Conservation (phyloP, 2,329 filamentous ascomycete species). For the Xylariaceae sp. region DNA sequence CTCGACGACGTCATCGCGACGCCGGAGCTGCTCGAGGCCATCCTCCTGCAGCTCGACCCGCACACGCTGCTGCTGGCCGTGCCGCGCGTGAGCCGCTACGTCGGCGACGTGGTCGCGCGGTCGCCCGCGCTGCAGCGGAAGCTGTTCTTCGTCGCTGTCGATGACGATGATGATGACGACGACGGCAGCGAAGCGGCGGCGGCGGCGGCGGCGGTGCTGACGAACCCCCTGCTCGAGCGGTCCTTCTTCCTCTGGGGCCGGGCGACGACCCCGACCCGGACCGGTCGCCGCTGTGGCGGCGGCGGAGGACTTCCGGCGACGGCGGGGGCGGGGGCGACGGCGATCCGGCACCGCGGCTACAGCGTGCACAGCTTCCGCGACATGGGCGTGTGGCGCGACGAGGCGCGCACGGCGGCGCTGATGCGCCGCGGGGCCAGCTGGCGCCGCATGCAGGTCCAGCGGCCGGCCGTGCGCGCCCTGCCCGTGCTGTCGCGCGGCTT, state of each 20-base stretch:
- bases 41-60: slow-evolving; percentile 5
- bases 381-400: slow-evolving; percentile 1
- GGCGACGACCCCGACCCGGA: no score
- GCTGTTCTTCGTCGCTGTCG: slow-evolving; percentile 7
- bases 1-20: no score
- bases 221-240: neutral
- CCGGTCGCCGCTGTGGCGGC: no score
- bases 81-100: slow-evolving; percentile 3
- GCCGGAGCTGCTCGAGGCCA: slow-evolving; percentile 8
- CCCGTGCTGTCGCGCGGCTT: slow-evolving; percentile 1
- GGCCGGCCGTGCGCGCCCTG: neutral
- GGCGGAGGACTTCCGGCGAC: no score
- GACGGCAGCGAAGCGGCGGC: neutral
- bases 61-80: slow-evolving; percentile 6
- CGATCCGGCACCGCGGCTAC: neutral
- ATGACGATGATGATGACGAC: slow-evolving; percentile 4
- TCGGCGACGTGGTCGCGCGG: slow-evolving; percentile 1
- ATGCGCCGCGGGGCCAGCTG: neutral
- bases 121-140: slow-evolving; percentile 6
- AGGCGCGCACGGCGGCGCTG: neutral
- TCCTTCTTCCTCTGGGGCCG: neutral
- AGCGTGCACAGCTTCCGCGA: slow-evolving; percentile 2
- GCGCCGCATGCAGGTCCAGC: neutral
- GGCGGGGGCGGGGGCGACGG: neutral
- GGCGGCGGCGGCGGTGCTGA: neutral